Base-by-base conservation (phyloP, 2,329 filamentous ascomycete genomes). In the Cladosporium cucumerinum region DNA sequence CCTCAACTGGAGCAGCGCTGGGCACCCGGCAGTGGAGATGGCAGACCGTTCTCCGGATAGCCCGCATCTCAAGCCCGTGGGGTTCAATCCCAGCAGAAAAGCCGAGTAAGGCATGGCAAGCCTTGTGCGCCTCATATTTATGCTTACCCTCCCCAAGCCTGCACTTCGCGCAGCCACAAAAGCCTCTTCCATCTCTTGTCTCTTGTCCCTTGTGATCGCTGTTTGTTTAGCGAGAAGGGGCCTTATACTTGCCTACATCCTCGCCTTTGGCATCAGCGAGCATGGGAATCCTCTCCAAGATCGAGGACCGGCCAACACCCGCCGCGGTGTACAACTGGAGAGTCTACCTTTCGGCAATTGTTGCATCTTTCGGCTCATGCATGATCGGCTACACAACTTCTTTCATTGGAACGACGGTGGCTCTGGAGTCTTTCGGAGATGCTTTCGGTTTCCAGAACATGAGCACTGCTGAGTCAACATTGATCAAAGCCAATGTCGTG, bases 351-450 rank as follows among this genome's bases (percentile, higher is more conserved):
- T 78, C 80, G 23, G 82, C 82, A 6, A 77, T 77, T 14, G 78
- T 84, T 34, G 82, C 82, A 57, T 84, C 81, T 16, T 83, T 78
- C 70, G 82, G 82, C 26, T 80, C 82, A 51, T 84, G 82, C 69
- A 84, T 84, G 81, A 84, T 84, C 67, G 82, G 83, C 11, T 85
- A 85, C 26, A 89, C 92, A 75, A 89, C 86, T 60, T 87, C 89
- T 69, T 92, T 92, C 75, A 92, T 92, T 70, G 90, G 89, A 67
- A 89, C 87, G 0, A 92, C 89, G 1, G 79, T 92, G 23, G 85
- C 87, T 2, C 81, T 92, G 28, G 79, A 83, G 0, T 89, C 89
- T 0, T 92, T 92, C 76, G 81, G 80, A 57, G 72, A 81, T 1
- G 90, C 92, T 72, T 93, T 92, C 73, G 71, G 80, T 28, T 87